These are phyloP conservation scores for Calocybe gambosa DNA, from an alignment of 1,284 basidiomycete genomes.

Conservation along the genomic window DNA sequence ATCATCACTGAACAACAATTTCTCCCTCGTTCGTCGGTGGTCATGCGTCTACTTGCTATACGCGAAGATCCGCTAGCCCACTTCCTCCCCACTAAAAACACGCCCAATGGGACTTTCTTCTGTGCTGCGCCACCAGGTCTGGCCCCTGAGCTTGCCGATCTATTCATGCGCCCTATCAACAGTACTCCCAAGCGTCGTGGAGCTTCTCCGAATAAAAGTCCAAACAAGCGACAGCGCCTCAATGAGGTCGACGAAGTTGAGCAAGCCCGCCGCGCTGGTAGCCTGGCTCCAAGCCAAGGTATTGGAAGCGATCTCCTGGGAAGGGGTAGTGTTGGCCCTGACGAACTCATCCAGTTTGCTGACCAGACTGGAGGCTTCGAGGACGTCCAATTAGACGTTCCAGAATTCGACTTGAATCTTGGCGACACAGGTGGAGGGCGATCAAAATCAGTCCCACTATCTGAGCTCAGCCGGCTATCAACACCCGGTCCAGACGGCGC, in stretches of 20 bases:
- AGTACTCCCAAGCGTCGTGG: conserved; percentile 49
- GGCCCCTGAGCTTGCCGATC: conserved; percentile 71
- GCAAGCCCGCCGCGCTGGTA: conserved; percentile 57
- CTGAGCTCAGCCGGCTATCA: conserved; percentile 59
- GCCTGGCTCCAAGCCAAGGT: conserved; percentile 50
- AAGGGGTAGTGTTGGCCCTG: conserved; percentile 45
- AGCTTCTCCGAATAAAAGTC: conserved; percentile 44
- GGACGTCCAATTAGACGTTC: conserved; percentile 63
- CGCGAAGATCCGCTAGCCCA: conserved; percentile 79
- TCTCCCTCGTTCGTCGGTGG: conserved; percentile 75
- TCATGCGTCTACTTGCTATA: conserved; percentile 80
- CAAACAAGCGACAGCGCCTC: conserved; percentile 57
- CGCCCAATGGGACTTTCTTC: conserved; percentile 67
- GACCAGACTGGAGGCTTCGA: conserved; percentile 49
- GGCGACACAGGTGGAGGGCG: conserved; percentile 31
- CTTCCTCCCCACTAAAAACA: conserved; percentile 77
- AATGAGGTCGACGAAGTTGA: conserved; percentile 61
- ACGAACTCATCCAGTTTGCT: conserved; percentile 49
- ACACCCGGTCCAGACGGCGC: conserved; percentile 59
- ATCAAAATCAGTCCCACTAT: conserved; percentile 39
- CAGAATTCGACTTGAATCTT: conserved; percentile 24
- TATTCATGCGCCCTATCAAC: conserved; percentile 77
- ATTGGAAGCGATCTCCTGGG: conserved; percentile 48
- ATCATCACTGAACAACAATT: conserved; percentile 78
- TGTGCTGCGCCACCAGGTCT: conserved; percentile 79